phyloP scores from a whole-genome alignment of 148 eudicot species.

The Persicaria tinctoria region DNA sequence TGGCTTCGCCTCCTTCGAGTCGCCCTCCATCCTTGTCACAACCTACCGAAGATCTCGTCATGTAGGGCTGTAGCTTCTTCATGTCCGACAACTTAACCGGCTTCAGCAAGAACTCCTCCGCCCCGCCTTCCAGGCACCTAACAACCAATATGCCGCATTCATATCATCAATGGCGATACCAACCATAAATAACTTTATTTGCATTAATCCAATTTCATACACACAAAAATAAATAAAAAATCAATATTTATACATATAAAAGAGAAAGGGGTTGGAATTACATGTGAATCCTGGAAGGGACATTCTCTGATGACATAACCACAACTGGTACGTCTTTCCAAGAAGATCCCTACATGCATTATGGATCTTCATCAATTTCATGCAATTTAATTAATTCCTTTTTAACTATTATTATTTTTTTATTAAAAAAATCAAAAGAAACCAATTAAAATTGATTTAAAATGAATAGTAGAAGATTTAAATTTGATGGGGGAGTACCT shows the following conservation, averaged over 20 bases:
- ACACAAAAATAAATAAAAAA: not conserved
- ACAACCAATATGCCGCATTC: not conserved
- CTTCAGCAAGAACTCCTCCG: constrained; percentile 15
- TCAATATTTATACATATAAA: not conserved
- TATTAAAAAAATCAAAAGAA: not conserved
- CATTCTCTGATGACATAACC: constrained; percentile 46
- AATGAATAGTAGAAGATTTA: not conserved
- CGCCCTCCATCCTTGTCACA: not conserved
- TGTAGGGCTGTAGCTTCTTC: constrained; percentile 10
- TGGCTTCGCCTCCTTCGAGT: not conserved
- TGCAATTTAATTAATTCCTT: not conserved
- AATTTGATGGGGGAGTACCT: constrained; percentile 24
- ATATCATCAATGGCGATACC: not conserved
- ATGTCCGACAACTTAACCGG: constrained; percentile 11
- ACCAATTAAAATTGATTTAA: not conserved
- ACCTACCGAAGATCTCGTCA: not conserved
- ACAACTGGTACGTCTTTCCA: constrained; percentile 41
- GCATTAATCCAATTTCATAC: not conserved
- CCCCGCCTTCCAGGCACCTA: constrained; percentile 17
- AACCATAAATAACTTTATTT: not conserved
- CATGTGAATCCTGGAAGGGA: constrained; percentile 42
- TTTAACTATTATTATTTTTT: not conserved
- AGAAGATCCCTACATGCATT: constrained; percentile 32
- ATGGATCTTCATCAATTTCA: constrained; percentile 12
- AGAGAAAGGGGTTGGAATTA: not conserved